Conservation (phyloP, 768 basidiomycete species). For the Cystofilobasidium ferigula region DNA sequence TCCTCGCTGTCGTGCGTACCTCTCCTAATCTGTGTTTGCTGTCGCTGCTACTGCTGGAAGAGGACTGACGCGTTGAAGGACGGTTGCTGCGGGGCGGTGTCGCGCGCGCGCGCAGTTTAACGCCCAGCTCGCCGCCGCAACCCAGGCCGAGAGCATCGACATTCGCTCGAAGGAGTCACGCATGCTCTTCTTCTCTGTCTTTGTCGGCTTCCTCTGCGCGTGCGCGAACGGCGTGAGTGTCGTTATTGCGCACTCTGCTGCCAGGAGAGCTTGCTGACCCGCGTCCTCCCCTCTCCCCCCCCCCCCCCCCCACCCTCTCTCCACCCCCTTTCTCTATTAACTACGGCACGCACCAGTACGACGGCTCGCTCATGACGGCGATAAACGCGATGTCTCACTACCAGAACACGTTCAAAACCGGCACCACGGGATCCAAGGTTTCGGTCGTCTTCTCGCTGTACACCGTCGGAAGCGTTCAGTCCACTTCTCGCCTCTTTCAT, state of each 20-base stretch:
- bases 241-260: too few relatives aligned
- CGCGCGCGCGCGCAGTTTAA: not conserved
- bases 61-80: too few relatives aligned
- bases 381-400: conserved; percentile 8
- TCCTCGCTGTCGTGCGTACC: not conserved
- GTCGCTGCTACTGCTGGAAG: not conserved
- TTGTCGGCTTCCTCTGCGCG: conserved; percentile 16
- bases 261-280: too few relatives aligned
- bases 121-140: not conserved
- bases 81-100: too few relatives aligned
- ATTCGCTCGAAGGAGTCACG: not conserved
- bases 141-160: conserved; percentile 7
- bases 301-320: too few relatives aligned
- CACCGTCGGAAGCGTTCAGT: conserved; percentile 33
- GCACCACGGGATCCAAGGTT: conserved; percentile 1
- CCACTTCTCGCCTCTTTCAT: too few relatives aligned
- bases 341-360: too few relatives aligned
- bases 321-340: too few relatives aligned
- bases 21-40: too few relatives aligned
- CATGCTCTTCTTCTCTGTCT: conserved; percentile 13
- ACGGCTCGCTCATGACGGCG: conserved; percentile 8
- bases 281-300: too few relatives aligned
- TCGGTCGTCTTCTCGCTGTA: conserved; percentile 4
- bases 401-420: not conserved
- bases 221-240: conserved; percentile 8